Conservation (phyloP, 306 rosid genomes). For the Canavalia ensiformis region DNA sequence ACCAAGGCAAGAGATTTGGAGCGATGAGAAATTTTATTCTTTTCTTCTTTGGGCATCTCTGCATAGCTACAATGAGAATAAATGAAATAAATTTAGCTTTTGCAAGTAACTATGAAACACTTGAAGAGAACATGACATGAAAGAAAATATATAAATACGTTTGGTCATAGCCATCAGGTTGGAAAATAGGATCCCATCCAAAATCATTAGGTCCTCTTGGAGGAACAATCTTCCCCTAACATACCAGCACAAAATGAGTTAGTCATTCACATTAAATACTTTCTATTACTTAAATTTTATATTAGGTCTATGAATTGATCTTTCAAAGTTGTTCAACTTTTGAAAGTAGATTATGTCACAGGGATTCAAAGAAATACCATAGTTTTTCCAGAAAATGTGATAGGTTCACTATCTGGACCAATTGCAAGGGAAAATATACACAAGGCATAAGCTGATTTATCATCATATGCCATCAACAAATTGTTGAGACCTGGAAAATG, state of each 20-base stretch:
- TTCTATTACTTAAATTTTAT: conserved; percentile 8
- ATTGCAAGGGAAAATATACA: conserved; percentile 81
- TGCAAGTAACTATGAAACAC: conserved; percentile 33
- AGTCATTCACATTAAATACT: conserved; percentile 17
- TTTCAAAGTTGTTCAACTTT: background rate
- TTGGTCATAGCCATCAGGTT: conserved; percentile 86
- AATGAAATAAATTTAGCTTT: conserved; percentile 41
- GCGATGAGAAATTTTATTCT: conserved; percentile 92
- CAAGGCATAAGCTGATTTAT: conserved; percentile 91
- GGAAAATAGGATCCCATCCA: conserved; percentile 97
- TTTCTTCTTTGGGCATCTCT: conserved; percentile 94
- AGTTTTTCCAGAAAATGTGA: conserved; percentile 88
- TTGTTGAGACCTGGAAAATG: conserved; percentile 84
- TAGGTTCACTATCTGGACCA: conserved; percentile 78
- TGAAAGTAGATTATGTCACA: conserved; percentile 10
- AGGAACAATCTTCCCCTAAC: conserved; percentile 85
- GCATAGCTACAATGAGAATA: conserved; percentile 69
- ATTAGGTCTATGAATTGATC: conserved; percentile 7
- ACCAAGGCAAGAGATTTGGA: conserved; percentile 79
- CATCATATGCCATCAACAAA: conserved; percentile 89
- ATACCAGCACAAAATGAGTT: conserved; percentile 42
- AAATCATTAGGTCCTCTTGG: conserved; percentile 93
- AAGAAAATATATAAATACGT: conserved; percentile 59
- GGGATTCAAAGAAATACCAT: conserved; percentile 59
- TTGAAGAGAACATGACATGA: conserved; percentile 27